These are phyloP conservation scores for Penicillium lividum DNA, from an alignment of 495 filamentous ascomycete species.

Conservation along the genomic window DNA sequence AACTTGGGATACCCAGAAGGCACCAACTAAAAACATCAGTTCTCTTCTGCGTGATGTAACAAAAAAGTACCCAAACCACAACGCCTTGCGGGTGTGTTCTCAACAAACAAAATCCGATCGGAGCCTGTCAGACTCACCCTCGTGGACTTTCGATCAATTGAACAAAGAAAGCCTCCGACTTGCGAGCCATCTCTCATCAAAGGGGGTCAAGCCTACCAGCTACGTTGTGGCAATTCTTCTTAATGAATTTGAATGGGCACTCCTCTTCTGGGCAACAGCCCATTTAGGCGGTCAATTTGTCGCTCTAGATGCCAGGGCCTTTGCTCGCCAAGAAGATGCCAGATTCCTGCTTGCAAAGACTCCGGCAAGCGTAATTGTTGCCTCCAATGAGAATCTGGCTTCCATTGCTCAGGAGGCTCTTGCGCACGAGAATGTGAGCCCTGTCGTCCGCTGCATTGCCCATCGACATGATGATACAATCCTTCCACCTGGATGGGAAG, in stretches of 20 bases:
- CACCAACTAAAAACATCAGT: neutral
- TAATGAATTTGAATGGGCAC: conserved; percentile 36
- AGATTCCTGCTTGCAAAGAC: conserved; percentile 19
- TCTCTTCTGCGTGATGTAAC: neutral
- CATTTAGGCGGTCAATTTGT: conserved; percentile 29
- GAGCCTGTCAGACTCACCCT: neutral
- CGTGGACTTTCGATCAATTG: conserved; percentile 19
- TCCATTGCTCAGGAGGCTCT: neutral
- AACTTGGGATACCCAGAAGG: neutral
- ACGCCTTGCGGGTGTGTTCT: neutral
- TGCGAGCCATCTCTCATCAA: conserved; percentile 4
- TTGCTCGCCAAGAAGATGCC: conserved; percentile 18
- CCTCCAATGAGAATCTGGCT: conserved; percentile 6
- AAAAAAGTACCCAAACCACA: neutral
- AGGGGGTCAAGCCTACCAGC: conserved; percentile 10
- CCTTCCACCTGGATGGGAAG: neutral
- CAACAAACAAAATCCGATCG: too few species aligned
- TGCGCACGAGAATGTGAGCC: neutral
- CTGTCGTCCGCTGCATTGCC: neutral
- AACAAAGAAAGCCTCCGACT: conserved; percentile 12
- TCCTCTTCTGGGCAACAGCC: conserved; percentile 33
- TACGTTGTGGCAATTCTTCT: conserved; percentile 30
- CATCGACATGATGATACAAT: neutral
- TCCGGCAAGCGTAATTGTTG: conserved; percentile 26
- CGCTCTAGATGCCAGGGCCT: conserved; percentile 29